Base-by-base conservation (phyloP, 805 yeast genomes). In the Kluyveromyces starmeri region DNA sequence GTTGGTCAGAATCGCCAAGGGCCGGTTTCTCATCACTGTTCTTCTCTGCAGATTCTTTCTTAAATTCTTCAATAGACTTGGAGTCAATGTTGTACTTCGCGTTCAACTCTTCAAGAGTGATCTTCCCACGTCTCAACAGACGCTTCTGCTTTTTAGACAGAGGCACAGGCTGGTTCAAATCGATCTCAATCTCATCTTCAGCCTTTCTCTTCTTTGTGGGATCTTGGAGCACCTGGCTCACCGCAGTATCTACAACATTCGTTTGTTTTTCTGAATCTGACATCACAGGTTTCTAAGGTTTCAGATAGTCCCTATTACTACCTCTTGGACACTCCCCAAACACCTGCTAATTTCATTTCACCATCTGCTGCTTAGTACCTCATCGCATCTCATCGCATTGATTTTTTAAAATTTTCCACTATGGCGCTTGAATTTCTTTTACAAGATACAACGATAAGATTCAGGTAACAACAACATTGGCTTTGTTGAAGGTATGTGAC, bases 121-220 rank as follows among this genome's bases (percentile, higher is more conserved):
- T 51, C 50, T 82, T 76, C 41, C 86, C 86, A 44, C 79, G 84
- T 60, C 92, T 89, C 45, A 82, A 61, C 45, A 78, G 63, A 62
- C 97, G 80, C 50, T 81, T 80, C 59, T 89, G 95, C 58, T 92
- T 89, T 58, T 84, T 88, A 9, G 96, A 86, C 32, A 88, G 64
- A 1, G 98, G 96, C 10, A 81, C 72, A 5, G 84, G 76, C 31
- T 75, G 81, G 16, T 64, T 61, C 35, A 82, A 61, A 50, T 81
- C 82, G 40, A 82, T 80, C 45, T 75, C 83, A 34, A 82, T 68
- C 50, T 78, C 84, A 42, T 65, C 68, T 12, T 64, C 66, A 28
- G 61, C 62, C 43, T 46, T 51, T 46, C 57, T 59, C 46, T 51
- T 58, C 49, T 50, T 56, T 23, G 59, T 51, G 37, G 59, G 62